phyloP scores from a whole-genome alignment of 768 basidiomycete species.

The Leccinum variicolor region DNA sequence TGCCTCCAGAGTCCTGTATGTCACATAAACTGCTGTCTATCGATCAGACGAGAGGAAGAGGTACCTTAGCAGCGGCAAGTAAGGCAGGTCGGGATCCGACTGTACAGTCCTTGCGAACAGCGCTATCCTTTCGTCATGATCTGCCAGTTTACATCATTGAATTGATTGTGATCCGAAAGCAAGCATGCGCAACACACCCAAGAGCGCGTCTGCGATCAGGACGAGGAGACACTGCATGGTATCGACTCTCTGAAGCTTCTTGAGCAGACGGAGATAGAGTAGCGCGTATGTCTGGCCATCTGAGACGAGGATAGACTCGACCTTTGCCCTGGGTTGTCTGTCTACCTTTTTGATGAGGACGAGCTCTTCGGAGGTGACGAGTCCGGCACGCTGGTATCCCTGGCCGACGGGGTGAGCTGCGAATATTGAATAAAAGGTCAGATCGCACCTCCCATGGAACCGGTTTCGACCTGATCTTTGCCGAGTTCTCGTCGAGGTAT shows the following conservation, averaged over 20 bases:
- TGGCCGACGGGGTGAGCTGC: constrained; percentile 31
- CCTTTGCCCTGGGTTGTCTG: constrained; percentile 69
- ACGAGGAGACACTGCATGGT: constrained; percentile 87
- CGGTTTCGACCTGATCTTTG: constrained; percentile 85
- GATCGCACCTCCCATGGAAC: constrained; percentile 91
- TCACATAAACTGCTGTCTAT: constrained; percentile 2
- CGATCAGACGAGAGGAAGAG: not conserved
- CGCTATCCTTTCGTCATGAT: constrained; percentile 83
- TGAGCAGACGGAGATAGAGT: constrained; percentile 88
- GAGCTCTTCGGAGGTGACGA: constrained; percentile 86
- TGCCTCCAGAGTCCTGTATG: constrained; percentile 66
- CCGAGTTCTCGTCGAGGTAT: constrained; percentile 83
- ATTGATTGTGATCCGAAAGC: not conserved
- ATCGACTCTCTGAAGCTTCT: constrained; percentile 79
- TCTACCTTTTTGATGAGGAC: constrained; percentile 87
- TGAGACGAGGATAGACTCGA: constrained; percentile 73
- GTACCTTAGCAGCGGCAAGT: constrained; percentile 73
- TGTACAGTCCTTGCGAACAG: constrained; percentile 64
- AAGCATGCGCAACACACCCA: constrained; percentile 47
- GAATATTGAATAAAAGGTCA: not conserved
- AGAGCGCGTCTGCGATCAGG: constrained; percentile 83
- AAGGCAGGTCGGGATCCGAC: constrained; percentile 77
- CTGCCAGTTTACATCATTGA: constrained; percentile 34
- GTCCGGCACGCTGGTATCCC: constrained; percentile 94
- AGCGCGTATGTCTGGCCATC: constrained; percentile 81